Evolutionary conservation across 1,284 basidiomycete genomes (phyloP).

Genomic region (Pseudozyma flocculosa): DNA sequence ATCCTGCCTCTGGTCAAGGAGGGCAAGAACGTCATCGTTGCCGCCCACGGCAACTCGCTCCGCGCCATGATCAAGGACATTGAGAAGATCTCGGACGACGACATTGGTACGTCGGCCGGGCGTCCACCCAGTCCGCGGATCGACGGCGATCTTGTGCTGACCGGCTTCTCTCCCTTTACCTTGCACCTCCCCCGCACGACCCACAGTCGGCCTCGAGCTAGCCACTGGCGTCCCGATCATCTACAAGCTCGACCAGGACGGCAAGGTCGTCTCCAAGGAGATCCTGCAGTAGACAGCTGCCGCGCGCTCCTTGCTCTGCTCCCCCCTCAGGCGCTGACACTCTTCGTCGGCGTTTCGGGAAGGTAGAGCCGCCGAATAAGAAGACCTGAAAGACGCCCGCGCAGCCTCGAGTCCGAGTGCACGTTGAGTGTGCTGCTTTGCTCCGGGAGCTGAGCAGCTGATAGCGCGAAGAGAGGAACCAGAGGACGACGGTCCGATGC

Average conservation of each 20-base stretch:
- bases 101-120: slow-evolving; percentile 50
- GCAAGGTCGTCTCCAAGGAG: slow-evolving; percentile 55
- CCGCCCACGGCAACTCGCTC: slow-evolving; percentile 61
- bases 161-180: background rate
- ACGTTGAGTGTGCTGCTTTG: too few species aligned
- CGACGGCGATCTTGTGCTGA: too few species aligned
- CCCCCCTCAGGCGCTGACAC: too few species aligned
- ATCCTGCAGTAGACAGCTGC: slow-evolving; percentile 37
- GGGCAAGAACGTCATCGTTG: slow-evolving; percentile 60
- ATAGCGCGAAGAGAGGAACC: too few species aligned
- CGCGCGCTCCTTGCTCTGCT: background rate
- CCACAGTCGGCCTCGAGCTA: slow-evolving; percentile 58
- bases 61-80: slow-evolving; percentile 60
- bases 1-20: slow-evolving; percentile 58
- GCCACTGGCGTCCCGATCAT: slow-evolving; percentile 61
- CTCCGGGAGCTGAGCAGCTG: too few species aligned
- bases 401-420: too few species aligned
- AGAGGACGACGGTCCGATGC: too few species aligned
- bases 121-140: too few species aligned
- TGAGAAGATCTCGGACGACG: slow-evolving; percentile 57
- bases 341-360: too few species aligned
- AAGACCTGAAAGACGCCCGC: too few species aligned
- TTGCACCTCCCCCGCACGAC: background rate
- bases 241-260: slow-evolving; percentile 59
- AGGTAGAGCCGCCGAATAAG: too few species aligned